Evolutionary conservation across 768 basidiomycete species (phyloP).

Genomic region (Tricholoma sp.): DNA sequence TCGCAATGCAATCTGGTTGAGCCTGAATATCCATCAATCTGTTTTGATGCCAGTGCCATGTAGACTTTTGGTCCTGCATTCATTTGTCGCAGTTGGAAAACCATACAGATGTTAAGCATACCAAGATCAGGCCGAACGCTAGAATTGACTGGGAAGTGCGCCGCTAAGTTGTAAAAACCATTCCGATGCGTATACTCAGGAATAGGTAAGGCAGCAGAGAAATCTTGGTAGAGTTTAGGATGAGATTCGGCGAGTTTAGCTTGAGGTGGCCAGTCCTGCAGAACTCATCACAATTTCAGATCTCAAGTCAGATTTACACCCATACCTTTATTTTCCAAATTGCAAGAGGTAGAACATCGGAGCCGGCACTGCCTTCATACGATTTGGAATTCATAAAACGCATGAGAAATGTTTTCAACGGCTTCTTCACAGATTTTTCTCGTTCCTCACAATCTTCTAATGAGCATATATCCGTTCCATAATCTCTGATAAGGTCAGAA

Average conservation of each 20-base stretch:
- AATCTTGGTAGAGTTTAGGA: constrained; percentile 82
- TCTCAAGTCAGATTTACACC: neutral
- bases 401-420: neutral
- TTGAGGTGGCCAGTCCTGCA: constrained; percentile 86
- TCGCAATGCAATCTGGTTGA: too few relatives aligned
- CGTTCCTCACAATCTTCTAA: neutral
- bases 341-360: neutral
- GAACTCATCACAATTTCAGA: neutral
- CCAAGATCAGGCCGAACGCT: constrained; percentile 68
- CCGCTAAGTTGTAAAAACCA: constrained; percentile 80
- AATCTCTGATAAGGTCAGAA: neutral
- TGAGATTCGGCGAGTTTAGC: constrained; percentile 78
- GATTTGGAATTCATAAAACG: neutral
- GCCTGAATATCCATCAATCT: too few relatives aligned
- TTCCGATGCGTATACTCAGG: constrained; percentile 85
- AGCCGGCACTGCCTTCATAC: neutral
- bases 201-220: constrained; percentile 73
- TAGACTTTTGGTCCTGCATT: too few relatives aligned
- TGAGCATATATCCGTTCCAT: neutral
- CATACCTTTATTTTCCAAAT: neutral
- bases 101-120: constrained; percentile 26
- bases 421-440: neutral
- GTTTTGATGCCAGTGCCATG: too few relatives aligned
- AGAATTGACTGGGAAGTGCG: constrained; percentile 78
- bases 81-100: too few relatives aligned